These are phyloP conservation scores for Aspergillus homomorphus DNA, from an alignment of 495 filamentous ascomycete genomes.

Conservation along the genomic window DNA sequence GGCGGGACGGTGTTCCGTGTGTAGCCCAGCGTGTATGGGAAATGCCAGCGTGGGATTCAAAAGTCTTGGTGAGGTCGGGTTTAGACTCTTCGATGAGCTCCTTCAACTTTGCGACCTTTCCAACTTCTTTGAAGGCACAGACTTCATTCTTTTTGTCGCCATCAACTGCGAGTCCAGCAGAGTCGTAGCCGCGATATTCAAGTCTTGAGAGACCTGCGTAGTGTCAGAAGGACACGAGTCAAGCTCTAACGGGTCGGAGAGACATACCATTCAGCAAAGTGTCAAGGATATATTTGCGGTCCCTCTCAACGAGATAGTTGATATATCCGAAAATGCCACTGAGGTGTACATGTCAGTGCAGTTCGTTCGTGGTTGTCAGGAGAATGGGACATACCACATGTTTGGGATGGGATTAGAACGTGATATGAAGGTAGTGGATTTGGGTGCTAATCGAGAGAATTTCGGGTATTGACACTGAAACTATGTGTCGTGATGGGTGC, in stretches of 20 bases:
- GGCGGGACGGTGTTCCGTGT: slow-evolving; percentile 86
- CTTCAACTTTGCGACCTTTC: slow-evolving; percentile 96
- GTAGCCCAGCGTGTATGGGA: slow-evolving; percentile 99
- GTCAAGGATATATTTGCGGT: slow-evolving; percentile 89
- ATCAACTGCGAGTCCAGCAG: slow-evolving; percentile 91
- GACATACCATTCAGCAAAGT: slow-evolving; percentile 89
- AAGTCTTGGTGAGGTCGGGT: slow-evolving; percentile 83
- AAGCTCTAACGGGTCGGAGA: neutral
- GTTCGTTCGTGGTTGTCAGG: neutral
- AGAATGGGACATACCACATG: slow-evolving; percentile 37
- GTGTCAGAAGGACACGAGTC: slow-evolving; percentile 2
- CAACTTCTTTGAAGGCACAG: slow-evolving; percentile 96
- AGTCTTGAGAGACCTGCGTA: slow-evolving; percentile 71
- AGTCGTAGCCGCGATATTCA: slow-evolving; percentile 97
- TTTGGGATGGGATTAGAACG: slow-evolving; percentile 3
- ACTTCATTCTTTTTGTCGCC: slow-evolving; percentile 99
- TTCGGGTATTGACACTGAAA: too few species aligned
- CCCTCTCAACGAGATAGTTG: slow-evolving; percentile 87
- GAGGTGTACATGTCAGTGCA: slow-evolving; percentile 4
- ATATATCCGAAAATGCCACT: slow-evolving; percentile 99
- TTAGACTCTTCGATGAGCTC: slow-evolving; percentile 81
- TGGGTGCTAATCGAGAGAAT: neutral
- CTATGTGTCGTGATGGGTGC: neutral
- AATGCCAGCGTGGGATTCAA: slow-evolving; percentile 97
- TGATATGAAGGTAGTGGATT: neutral